Base-by-base conservation (phyloP, 352 stramenopile species). In the Peronospora tabacina region DNA sequence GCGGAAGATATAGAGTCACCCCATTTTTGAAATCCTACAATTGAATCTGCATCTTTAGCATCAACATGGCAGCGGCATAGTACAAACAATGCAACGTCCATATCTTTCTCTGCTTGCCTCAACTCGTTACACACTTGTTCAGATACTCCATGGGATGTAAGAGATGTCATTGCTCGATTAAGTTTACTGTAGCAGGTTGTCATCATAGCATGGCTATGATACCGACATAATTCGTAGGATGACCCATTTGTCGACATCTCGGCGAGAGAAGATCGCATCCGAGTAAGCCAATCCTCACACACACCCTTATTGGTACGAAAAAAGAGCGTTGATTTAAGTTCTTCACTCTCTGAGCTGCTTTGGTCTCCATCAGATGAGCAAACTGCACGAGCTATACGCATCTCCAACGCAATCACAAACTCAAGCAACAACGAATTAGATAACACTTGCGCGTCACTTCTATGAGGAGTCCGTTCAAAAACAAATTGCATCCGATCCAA, bases 281-380 rank as follows among this genome's bases (percentile, higher is more conserved):
- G 65, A 26, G 65, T 68, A 26, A 88, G 61, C 77, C 77, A 88
- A 34, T 86, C 77, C 24, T 85, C 72, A 53, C 77, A 88, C 19
- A 88, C 77, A 22, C 58, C 61, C 13, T 70, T 75, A 44, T 88
- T 88, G 12, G 75, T 70, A 58, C 59, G 69, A 61, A 75, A 88
- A 40, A 88, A 88, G 11, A 70, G 29, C 13, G 52, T 34, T 0
- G 61, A 61, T 44, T 84, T 85, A 43, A 63, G 58, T 11, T 59
- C 43, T 26, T 82, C 68, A 33, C 68, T 72, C n/a, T 86, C 68
- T 1, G 52, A 45, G 11, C 70, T 66, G 37, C 29, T 60, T 26
- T 54, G 40, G 15, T 71, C 56, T 32, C 47, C 35, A 3, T 55
- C 45, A 2, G 33, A 49, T 1, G 55, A 42, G 24, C 37, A 49